Percentiles rank a stretch among this genome's conserved stretches.
Evolutionary conservation across 1,139 yeast species (phyloP).

Genomic region (Yamadazyma siamensis): DNA sequence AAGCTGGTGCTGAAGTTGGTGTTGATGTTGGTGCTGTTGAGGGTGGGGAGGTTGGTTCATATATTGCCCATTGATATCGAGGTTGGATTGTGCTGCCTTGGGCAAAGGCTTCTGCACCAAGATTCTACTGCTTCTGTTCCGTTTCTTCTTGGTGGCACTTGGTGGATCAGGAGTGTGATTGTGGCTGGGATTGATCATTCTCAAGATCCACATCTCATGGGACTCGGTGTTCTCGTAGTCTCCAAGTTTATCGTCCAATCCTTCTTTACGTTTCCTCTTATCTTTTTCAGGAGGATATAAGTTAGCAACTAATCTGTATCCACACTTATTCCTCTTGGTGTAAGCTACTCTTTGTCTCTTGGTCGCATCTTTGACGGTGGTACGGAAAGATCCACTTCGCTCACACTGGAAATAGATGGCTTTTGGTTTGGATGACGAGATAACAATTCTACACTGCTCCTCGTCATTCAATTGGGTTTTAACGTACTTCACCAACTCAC

Average conservation of each 20-base stretch:
- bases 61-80: constrained; percentile 5
- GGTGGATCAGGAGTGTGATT: constrained; percentile 47
- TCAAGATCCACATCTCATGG: constrained; percentile 45
- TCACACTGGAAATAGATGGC: constrained; percentile 53
- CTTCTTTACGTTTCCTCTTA: constrained; percentile 19
- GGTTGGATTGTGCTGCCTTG: constrained; percentile 17
- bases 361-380: constrained; percentile 46
- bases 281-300: constrained; percentile 44
- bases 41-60: constrained; percentile 13
- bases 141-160: constrained; percentile 30
- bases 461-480: constrained; percentile 40
- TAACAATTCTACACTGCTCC: constrained; percentile 48
- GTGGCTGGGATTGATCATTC: constrained; percentile 49
- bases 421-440: constrained; percentile 48
- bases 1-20: constrained; percentile 10
- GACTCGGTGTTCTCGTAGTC: constrained; percentile 17
- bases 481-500: constrained; percentile 42
- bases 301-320: constrained; percentile 47
- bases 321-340: constrained; percentile 49
- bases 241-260: constrained; percentile 22
- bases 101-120: constrained; percentile 47
- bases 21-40: constrained; percentile 11
- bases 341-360: constrained; percentile 52
- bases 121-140: constrained; percentile 35
- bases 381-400: constrained; percentile 45